Percentiles rank a stretch among this genome's conserved stretches.
These are phyloP conservation scores for Mucor racemosus DNA, from an alignment of 371 early-diverging fungal species.

Conservation along the genomic window DNA sequence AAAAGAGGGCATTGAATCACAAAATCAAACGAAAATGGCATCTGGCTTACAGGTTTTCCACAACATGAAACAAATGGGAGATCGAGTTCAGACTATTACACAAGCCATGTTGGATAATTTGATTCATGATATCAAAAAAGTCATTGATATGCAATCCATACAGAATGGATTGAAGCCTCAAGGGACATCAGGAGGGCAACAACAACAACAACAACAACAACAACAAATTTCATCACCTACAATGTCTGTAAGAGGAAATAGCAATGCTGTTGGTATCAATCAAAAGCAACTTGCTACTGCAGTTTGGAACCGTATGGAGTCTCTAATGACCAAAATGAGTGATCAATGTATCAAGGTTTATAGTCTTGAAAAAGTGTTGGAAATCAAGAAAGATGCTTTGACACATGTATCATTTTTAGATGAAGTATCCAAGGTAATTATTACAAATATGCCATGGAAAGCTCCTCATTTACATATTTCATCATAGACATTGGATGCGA, in stretches of 20 bases:
- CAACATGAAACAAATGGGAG: slow-evolving; percentile 66
- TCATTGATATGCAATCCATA: slow-evolving; percentile 66
- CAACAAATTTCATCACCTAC: slow-evolving; percentile 21
- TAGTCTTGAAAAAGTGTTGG: slow-evolving; percentile 71
- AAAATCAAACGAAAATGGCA: slow-evolving; percentile 76
- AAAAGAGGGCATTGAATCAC: slow-evolving; percentile 60
- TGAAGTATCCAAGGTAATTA: slow-evolving; percentile 45
- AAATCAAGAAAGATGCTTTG: slow-evolving; percentile 70
- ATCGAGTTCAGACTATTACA: slow-evolving; percentile 50
- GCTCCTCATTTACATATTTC: background rate
- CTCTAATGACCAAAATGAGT: slow-evolving; percentile 74
- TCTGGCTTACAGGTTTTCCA: slow-evolving; percentile 78
- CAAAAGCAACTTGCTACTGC: slow-evolving; percentile 60
- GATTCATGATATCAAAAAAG: slow-evolving; percentile 58
- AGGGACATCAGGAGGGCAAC: slow-evolving; percentile 1
- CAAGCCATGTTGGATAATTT: slow-evolving; percentile 55
- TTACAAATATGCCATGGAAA: background rate
- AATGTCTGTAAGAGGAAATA: slow-evolving; percentile 51
- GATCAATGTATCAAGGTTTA: slow-evolving; percentile 75
- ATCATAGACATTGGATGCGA: slow-evolving; percentile 40
- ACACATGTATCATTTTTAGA: slow-evolving; percentile 73
- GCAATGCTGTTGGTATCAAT: slow-evolving; percentile 23
- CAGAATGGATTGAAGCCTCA: slow-evolving; percentile 69
- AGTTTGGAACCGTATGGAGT: slow-evolving; percentile 76
- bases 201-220: background rate